Percentiles rank a stretch among this genome's conserved stretches.
These are phyloP conservation scores for Rhizopus microsporus DNA, from an alignment of 371 early-diverging fungal genomes.

Conservation along the genomic window DNA sequence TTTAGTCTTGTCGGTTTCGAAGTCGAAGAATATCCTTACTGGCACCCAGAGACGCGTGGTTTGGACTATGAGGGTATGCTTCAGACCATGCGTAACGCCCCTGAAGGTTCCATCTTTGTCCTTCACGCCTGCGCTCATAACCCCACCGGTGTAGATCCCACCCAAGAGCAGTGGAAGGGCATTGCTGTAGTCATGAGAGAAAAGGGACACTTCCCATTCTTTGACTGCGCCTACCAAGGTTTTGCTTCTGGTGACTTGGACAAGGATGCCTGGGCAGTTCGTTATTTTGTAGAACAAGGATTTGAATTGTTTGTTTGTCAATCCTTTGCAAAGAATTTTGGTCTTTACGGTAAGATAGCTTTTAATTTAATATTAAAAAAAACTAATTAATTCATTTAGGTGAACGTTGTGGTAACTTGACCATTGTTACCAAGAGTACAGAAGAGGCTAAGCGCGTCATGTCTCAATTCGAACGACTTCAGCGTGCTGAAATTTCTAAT, in stretches of 20 bases:
- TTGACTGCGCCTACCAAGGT: slow-evolving; percentile 98
- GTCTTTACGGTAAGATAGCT: slow-evolving; percentile 78
- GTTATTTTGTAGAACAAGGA: slow-evolving; percentile 88
- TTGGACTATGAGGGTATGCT: slow-evolving; percentile 82
- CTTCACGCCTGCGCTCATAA: slow-evolving; percentile 96
- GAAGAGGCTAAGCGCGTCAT: slow-evolving; percentile 59
- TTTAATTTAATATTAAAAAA: background rate
- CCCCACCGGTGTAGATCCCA: slow-evolving; percentile 96
- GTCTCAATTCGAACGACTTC: slow-evolving; percentile 83
- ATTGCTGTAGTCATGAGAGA: slow-evolving; percentile 80
- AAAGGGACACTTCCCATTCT: slow-evolving; percentile 87
- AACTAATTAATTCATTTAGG: slow-evolving; percentile 39
- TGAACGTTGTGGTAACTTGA: slow-evolving; percentile 89
- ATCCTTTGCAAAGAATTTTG: slow-evolving; percentile 97
- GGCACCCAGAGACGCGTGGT: slow-evolving; percentile 75
- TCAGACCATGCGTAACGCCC: slow-evolving; percentile 67
- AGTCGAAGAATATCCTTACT: slow-evolving; percentile 87
- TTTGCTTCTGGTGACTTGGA: slow-evolving; percentile 94
- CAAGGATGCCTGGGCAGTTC: slow-evolving; percentile 88
- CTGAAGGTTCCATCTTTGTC: slow-evolving; percentile 75
- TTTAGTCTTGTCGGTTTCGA: slow-evolving; percentile 83
- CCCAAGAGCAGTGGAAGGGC: slow-evolving; percentile 87
- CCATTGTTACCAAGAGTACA: slow-evolving; percentile 65
- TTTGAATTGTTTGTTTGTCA: slow-evolving; percentile 89
- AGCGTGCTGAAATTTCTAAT: slow-evolving; percentile 86